Evolutionary conservation across 306 rosid genomes (phyloP), one percentile per base, ranked within the genome.

Genomic region (Rosa persica): DNA sequence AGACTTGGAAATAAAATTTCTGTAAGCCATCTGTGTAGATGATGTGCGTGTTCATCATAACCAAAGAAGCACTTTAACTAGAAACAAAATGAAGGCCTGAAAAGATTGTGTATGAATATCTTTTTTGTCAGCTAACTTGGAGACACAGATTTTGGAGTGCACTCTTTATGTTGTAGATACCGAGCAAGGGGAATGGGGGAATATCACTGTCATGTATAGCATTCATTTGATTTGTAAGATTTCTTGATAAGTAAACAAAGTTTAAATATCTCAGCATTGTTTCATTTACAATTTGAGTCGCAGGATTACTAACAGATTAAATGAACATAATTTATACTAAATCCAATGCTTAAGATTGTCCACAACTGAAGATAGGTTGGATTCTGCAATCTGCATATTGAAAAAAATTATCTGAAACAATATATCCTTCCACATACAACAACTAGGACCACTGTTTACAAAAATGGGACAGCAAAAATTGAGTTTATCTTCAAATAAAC

Each of bases 141-240:
- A 30, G 36, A 30, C 36, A 30, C 36, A 30, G 36, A 30, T 30
- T 30, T 30, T 30, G 36, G 36, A 30, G 36, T 30, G 36, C 36
- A 30, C 36, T 30, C 36, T 30, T 30, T 30, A 2, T 30, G 36
- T 30, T 30, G 36, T 30, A 30, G 36, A 30, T 30, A 30, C 36
- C 2, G 36, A 30, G 36, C 36, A 30, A 30, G 36, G 36, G 36
- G 36, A 30, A 30, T 30, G 36, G 36, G 34, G 30, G 36, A 30
- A 30, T 30, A 30, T 30, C 36, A 34, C 22, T 30, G n/a, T 49
- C 36, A 39, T 38, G n/a, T 12, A 10, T 27, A 16, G 52, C 67
- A 73, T 73, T 73, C 67, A 22, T 5, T 36, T 57, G 49, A 52
- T 38, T 30, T 73, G 19, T 36, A 51, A 52, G 49, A 23, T 71